phyloP scores from a whole-genome alignment of 768 basidiomycete genomes.

The Tylopilus cervinicoccineus region DNA sequence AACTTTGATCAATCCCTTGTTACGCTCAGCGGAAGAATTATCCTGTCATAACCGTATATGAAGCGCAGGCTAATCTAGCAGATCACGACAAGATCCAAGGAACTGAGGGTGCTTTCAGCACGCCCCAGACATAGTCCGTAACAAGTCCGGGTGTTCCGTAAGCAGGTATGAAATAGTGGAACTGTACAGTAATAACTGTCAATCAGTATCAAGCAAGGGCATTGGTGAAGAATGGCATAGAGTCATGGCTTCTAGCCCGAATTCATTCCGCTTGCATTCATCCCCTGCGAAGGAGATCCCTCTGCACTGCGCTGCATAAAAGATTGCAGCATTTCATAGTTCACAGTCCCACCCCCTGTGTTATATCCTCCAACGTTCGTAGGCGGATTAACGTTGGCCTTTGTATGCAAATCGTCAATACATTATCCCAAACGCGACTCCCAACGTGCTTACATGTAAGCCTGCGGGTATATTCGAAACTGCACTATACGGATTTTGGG shows the following conservation, averaged over 20 bases:
- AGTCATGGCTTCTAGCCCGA: slow-evolving; percentile 9
- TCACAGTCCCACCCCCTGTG: slow-evolving; percentile 25
- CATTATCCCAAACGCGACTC: neutral
- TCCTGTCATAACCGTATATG: slow-evolving; percentile 84
- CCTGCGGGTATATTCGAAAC: slow-evolving; percentile 13
- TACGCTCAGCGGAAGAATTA: slow-evolving; percentile 62
- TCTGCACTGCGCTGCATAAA: slow-evolving; percentile 41
- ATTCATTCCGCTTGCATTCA: slow-evolving; percentile 15
- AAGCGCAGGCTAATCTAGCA: slow-evolving; percentile 79
- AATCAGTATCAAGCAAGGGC: neutral
- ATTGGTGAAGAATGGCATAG: neutral
- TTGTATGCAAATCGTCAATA: neutral
- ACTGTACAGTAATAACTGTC: slow-evolving; percentile 1
- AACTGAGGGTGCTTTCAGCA: slow-evolving; percentile 56
- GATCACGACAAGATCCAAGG: slow-evolving; percentile 88
- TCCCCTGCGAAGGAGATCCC: slow-evolving; percentile 23
- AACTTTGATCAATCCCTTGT: neutral
- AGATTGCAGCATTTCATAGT: slow-evolving; percentile 43
- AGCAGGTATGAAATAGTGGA: slow-evolving; percentile 14
- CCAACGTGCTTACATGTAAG: slow-evolving; percentile 14
- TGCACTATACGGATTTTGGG: slow-evolving; percentile 4
- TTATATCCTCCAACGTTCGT: slow-evolving; percentile 22
- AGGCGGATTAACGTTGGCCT: slow-evolving; percentile 15
- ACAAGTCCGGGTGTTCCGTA: neutral
- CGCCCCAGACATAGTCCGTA: slow-evolving; percentile 35